Conservation (phyloP, 2,329 filamentous ascomycete genomes). For the Fusarium paranaense region DNA sequence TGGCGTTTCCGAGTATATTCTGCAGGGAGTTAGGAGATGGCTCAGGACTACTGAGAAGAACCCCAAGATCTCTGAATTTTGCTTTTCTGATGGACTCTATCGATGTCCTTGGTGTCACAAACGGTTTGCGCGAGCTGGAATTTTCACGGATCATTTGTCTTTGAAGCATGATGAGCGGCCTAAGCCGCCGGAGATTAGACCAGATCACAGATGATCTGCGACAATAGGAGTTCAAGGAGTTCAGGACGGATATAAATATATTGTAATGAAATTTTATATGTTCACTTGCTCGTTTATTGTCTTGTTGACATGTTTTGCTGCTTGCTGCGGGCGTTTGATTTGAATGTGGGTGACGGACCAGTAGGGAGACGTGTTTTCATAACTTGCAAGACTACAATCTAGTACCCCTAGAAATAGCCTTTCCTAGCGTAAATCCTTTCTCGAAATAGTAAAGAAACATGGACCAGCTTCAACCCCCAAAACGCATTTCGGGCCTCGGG, state of each 20-base stretch:
- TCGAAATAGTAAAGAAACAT: not conserved
- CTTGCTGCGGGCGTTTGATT: not conserved
- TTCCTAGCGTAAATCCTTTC: not conserved
- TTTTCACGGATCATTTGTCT: slow-evolving; percentile 1
- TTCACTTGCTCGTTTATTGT: not conserved
- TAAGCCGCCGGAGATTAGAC: not conserved
- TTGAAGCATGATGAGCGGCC: not conserved
- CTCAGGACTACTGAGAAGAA: not conserved
- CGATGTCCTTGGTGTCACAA: slow-evolving; percentile 5
- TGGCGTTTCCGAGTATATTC: not conserved
- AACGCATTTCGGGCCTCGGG: slow-evolving; percentile 26
- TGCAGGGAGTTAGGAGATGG: not conserved
- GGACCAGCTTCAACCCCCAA: not conserved
- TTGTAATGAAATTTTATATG: not conserved
- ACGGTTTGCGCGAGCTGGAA: not conserved
- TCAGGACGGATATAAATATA: not conserved
- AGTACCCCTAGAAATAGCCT: not conserved
- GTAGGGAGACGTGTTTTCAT: not conserved
- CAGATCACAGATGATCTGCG: not conserved
- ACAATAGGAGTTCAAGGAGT: not conserved
- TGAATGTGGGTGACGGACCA: not conserved
- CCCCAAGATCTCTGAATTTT: not conserved
- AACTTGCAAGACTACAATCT: not conserved
- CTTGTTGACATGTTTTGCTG: not conserved
- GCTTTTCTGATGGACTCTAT: not conserved